Percentiles rank a stretch among this genome's conserved stretches.
These are phyloP conservation scores for Saxophila tyrrhenica DNA, from an alignment of 495 filamentous ascomycete genomes.

Conservation along the genomic window DNA sequence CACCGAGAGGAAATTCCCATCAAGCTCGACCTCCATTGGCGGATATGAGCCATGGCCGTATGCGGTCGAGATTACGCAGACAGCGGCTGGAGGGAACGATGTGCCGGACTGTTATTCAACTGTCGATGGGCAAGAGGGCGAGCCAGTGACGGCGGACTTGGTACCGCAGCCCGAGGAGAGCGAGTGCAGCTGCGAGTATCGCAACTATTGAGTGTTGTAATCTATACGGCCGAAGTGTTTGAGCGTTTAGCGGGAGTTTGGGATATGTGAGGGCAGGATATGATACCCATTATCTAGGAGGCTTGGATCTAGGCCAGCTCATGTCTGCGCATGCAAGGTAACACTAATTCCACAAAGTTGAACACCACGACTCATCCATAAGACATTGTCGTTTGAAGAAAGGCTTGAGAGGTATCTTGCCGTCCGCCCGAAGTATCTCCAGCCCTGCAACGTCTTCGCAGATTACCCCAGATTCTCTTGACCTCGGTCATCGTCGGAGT, in stretches of 20 bases:
- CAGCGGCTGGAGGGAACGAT: constrained; percentile 28
- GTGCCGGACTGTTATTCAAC: constrained; percentile 36
- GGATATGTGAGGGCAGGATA: not conserved
- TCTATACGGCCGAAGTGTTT: not conserved
- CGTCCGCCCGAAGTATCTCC: too few species aligned
- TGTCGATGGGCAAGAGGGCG: constrained; percentile 16
- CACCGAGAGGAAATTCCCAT: constrained; percentile 13
- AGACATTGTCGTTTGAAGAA: too few species aligned
- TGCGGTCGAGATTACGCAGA: constrained; percentile 37
- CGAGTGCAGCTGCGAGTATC: constrained; percentile 27
- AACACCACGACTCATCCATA: too few species aligned
- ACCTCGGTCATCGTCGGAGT: too few species aligned
- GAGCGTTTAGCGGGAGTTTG: not conserved
- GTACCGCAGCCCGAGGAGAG: constrained; percentile 10
- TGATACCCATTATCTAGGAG: not conserved
- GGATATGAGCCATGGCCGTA: constrained; percentile 37
- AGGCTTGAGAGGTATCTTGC: too few species aligned
- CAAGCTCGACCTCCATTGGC: constrained; percentile 3
- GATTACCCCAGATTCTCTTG: too few species aligned
- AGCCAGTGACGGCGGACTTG: constrained; percentile 11
- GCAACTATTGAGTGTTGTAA: constrained; percentile 17
- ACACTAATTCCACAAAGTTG: too few species aligned
- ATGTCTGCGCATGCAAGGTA: too few species aligned
- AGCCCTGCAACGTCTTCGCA: too few species aligned
- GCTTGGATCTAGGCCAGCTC: too few species aligned